Conservation (phyloP, 176 grass and related monocot species). For the Bolboschoenus planiculmis region DNA sequence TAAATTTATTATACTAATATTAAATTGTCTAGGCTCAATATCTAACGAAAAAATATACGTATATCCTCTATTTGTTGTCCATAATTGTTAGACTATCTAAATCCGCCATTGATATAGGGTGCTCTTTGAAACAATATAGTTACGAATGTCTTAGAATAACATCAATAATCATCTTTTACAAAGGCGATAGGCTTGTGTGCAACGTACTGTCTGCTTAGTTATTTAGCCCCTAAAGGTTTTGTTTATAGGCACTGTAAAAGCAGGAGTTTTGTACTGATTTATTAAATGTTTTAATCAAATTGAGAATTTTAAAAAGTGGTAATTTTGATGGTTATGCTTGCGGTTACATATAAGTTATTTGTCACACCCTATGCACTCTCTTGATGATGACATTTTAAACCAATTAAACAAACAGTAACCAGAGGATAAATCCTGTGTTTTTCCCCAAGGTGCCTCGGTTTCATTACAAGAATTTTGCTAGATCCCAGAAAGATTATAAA, state of each 20-base stretch:
- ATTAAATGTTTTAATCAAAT: not conserved
- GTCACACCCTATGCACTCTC: not conserved
- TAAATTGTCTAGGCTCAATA: no score
- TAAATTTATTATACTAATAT: no score
- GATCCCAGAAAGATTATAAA: slow-evolving; percentile 21
- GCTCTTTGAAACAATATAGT: no score
- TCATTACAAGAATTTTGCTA: not conserved
- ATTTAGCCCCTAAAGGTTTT: not conserved
- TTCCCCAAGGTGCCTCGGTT: not conserved
- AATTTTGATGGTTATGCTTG: not conserved
- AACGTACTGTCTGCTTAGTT: not conserved
- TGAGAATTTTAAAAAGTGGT: not conserved
- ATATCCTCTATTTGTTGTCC: no score
- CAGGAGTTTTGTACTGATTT: not conserved
- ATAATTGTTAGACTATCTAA: no score
- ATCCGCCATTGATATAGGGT: no score
- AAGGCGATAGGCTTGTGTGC: not conserved
- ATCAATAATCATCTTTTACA: no score
- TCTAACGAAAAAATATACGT: no score
- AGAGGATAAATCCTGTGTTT: not conserved
- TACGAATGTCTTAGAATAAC: no score
- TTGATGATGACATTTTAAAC: not conserved
- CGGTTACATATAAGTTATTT: not conserved
- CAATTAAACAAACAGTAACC: not conserved
- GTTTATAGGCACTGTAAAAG: not conserved